Percentiles rank a stretch among this genome's conserved stretches.
Evolutionary conservation across 225 moss, liverwort and hornwort species (phyloP).

Genomic region (Bryoerythrophyllum caledonicum): DNA sequence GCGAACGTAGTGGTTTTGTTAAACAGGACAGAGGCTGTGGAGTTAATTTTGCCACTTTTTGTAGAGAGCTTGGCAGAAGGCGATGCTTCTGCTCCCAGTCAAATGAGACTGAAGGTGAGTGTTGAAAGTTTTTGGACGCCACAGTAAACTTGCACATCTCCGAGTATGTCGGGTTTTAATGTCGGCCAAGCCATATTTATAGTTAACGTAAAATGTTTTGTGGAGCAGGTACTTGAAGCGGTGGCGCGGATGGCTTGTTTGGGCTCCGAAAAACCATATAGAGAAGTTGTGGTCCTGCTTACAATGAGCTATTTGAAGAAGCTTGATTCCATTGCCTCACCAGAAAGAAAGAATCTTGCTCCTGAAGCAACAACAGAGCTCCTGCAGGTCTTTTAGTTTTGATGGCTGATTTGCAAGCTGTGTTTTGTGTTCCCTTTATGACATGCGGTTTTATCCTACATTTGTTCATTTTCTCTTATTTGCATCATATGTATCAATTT

Average conservation of each 20-base stretch:
- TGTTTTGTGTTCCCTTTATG: not conserved
- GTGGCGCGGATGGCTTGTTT: slow-evolving; percentile 76
- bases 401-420: not conserved
- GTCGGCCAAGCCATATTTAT: not conserved
- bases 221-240: slow-evolving; percentile 73
- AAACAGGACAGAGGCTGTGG: slow-evolving; percentile 73
- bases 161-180: not conserved
- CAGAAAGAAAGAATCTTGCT: slow-evolving; percentile 52
- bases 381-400: slow-evolving; percentile 53
- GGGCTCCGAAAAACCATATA: slow-evolving; percentile 79
- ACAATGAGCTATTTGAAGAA: slow-evolving; percentile 74
- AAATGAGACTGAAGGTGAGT: slow-evolving; percentile 69
- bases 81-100: slow-evolving; percentile 70
- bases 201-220: not conserved
- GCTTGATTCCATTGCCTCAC: slow-evolving; percentile 53
- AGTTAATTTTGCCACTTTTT: slow-evolving; percentile 70
- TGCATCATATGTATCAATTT: not conserved
- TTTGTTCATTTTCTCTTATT: slow-evolving; percentile 4
- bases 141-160: slow-evolving; percentile 4
- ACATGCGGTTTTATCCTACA: not conserved
- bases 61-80: slow-evolving; percentile 81
- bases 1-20: slow-evolving; percentile 65
- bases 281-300: slow-evolving; percentile 78
- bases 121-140: slow-evolving; percentile 6
- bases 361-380: slow-evolving; percentile 76